phyloP scores from a whole-genome alignment of 2,329 filamentous ascomycete species.

The Ceratocystis huliohia region DNA sequence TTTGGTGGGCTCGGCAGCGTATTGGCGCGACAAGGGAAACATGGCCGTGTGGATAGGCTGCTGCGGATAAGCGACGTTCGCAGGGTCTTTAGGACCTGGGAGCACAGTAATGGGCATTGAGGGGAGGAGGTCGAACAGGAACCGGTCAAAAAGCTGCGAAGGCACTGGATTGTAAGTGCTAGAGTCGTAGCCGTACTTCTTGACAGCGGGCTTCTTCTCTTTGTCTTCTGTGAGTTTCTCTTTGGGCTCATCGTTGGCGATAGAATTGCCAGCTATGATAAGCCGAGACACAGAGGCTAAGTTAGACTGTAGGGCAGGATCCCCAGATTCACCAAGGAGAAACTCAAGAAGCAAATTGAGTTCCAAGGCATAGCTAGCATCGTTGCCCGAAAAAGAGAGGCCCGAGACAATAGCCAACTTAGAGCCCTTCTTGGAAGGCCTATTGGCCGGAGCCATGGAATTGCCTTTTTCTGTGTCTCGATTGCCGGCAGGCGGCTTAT shows the following conservation, averaged over 20 bases:
- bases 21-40: constrained; percentile 65
- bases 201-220: constrained; percentile 39
- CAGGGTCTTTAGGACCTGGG: constrained; percentile 72
- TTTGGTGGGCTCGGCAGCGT: constrained; percentile 37
- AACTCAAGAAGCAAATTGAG: constrained; percentile 74
- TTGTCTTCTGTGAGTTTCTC: constrained; percentile 27
- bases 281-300: constrained; percentile 64
- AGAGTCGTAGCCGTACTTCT: constrained; percentile 92
- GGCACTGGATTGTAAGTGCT: constrained; percentile 77
- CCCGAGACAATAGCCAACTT: constrained; percentile 67
- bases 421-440: constrained; percentile 40
- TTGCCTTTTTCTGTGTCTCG: constrained; percentile 48
- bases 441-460: constrained; percentile 25
- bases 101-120: constrained; percentile 80
- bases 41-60: constrained; percentile 88
- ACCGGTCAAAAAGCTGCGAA: constrained; percentile 69
- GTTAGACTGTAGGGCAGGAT: constrained; percentile 44
- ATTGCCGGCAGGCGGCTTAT: constrained; percentile 35
- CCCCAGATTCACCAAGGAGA: constrained; percentile 68
- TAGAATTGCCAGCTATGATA: constrained; percentile 83
- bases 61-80: constrained; percentile 80
- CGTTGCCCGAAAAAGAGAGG: constrained; percentile 64
- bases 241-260: constrained; percentile 44
- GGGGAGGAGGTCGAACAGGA: constrained; percentile 68
- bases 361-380: constrained; percentile 57